Evolutionary conservation across 257 asterid genomes (phyloP).

Genomic region (Paraleonurus japonicus): DNA sequence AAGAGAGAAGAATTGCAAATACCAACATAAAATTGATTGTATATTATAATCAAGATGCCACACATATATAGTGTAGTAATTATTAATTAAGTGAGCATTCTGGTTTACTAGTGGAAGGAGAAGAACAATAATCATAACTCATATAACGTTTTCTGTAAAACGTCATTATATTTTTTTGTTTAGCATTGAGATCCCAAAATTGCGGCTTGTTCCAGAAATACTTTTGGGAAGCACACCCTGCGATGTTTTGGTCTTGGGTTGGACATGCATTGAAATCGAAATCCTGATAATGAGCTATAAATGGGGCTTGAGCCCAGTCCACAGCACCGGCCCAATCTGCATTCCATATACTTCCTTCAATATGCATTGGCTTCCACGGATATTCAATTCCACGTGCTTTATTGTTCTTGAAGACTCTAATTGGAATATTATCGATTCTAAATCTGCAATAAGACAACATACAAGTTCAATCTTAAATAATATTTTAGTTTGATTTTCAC

Average conservation of each 20-base stretch:
- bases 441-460: slow-evolving; percentile 29
- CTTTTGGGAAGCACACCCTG: neutral
- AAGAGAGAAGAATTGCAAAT: no score
- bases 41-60: no score
- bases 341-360: slow-evolving; percentile 51
- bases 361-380: slow-evolving; percentile 38
- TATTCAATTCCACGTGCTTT: slow-evolving; percentile 25
- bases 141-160: slow-evolving; percentile 5
- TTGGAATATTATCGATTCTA: slow-evolving; percentile 36
- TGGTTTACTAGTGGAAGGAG: slow-evolving; percentile 7
- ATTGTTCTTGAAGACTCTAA: slow-evolving; percentile 51
- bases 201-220: slow-evolving; percentile 32
- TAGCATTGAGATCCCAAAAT: slow-evolving; percentile 16
- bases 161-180: slow-evolving; percentile 21
- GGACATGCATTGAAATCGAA: slow-evolving; percentile 38
- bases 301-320: slow-evolving; percentile 52
- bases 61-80: no score
- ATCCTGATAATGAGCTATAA: slow-evolving; percentile 30
- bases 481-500: no score
- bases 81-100: slow-evolving; percentile 34
- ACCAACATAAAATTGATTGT: no score
- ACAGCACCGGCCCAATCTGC: slow-evolving; percentile 45
- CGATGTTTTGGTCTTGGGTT: neutral
- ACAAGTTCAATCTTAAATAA: neutral
- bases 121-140: slow-evolving; percentile 45